Base-by-base conservation (phyloP, 495 filamentous ascomycete genomes). In the Margaritispora aquatica region DNA sequence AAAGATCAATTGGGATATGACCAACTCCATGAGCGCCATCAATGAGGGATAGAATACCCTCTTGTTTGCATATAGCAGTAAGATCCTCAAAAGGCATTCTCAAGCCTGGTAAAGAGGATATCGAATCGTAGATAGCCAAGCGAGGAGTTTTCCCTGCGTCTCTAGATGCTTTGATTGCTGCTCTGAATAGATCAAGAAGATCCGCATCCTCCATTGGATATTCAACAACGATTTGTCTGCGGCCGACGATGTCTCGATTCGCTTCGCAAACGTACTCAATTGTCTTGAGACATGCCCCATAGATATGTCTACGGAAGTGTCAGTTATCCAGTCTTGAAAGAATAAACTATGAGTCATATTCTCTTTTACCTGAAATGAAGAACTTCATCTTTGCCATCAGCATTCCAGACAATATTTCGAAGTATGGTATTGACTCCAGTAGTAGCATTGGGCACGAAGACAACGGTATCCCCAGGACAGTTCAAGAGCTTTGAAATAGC, bases 11-110 rank as follows among this genome's bases (percentile, higher is more conserved):
- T 1, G 74, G 74, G 20, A 96, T 79, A 55, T 92, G 85, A 0
- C 92, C 92, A 29, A 96, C 74, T 3, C 88, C 87, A 68, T 96
- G 91, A 2, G 90, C 91, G 2, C 77, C 91, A 65, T 96, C 91
- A n/a, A 96, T 72, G 34, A 63, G 55, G 13, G 67, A 69, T n/a
- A 83, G 69, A 0, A 94, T 74, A 0, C 79, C 83, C 21, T 83
- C 71, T 54, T 82, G 77, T n/a, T 75, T 76, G 65, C 91, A 93
- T 0, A 83, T 76, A 0, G 68, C 70, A 1, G 79, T 78, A 0
- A 96, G 69, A 0, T 64, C 61, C 66, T 92, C 88, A 70, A 89
- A 96, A 1, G 92, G 92, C 63, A 95, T 83, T 1, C 87, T 71
- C 0, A 94, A 70, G 2, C 91, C 92, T 0, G 92, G 92, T 41